Evolutionary conservation across 257 asterid genomes (phyloP), one percentile per base, ranked within the genome.

Genomic region (Leptodermis oblonga): DNA sequence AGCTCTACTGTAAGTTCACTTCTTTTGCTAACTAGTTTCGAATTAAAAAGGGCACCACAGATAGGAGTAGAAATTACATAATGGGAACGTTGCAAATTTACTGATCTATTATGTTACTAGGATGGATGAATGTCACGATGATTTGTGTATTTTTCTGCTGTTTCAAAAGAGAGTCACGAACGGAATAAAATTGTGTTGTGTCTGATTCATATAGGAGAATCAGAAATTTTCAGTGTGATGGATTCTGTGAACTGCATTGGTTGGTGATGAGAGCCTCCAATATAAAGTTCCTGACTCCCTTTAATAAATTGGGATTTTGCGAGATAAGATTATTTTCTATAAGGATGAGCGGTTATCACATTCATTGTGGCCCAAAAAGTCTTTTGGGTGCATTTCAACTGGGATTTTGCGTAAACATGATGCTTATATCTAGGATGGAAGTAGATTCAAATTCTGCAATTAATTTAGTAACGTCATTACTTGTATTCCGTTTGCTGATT

Each of bases 1-100:
- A 87, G 96, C 73, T 78, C 84, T 64, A 80, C 88, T 62, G 99
- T 94, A 82, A 89, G 99, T 81, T 45, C 70, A 26, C 61, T 63
- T 26, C 13, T 42, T 55, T 54, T 42, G 20, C 23, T 33, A 53
- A 41, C 23, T 59, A 41, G 22, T 61, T 39, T 39, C 9, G 42
- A 0, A 14, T 5, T 45, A 15, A 31, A 7, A 45, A 22, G 26
- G 1, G 13, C 22, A 48, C 26, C 39, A 18, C 33, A 23, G 23
- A 0, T 62, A 7, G 28, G 58, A 52, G 60, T 3, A 52, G n/a
- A 54, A 20, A 49, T 31, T 7, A 0, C 42, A 0, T 23, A 20
- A 4, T 31, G n/a, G 28, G n/a, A n/a, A 52, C 20, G 58, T 52
- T n/a, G 30, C 30, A 6, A 9, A 22, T 52, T 8, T 52, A 22